Evolutionary conservation across 2,329 filamentous ascomycete species (phyloP).

Genomic region (Colletotrichum spinosum): DNA sequence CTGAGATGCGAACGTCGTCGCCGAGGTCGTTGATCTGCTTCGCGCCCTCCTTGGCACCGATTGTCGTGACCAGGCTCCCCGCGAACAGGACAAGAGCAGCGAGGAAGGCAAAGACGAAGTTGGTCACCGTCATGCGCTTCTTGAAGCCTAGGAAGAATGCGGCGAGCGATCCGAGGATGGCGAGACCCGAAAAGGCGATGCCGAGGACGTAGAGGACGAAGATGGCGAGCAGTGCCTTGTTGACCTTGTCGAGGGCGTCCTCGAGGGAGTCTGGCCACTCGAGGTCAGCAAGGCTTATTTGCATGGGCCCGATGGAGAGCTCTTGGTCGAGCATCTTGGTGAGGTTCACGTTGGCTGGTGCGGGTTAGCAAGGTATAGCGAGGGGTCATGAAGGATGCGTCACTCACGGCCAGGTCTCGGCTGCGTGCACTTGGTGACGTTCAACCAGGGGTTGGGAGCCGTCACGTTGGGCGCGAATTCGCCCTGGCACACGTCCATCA

Average conservation of each 20-base stretch:
- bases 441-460: slow-evolving; percentile 49
- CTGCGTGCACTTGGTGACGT: slow-evolving; percentile 58
- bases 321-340: slow-evolving; percentile 59
- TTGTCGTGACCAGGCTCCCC: slow-evolving; percentile 57
- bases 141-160: slow-evolving; percentile 48
- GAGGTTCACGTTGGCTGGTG: slow-evolving; percentile 57
- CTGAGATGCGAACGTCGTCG: slow-evolving; percentile 57
- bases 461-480: slow-evolving; percentile 58
- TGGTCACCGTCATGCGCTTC: slow-evolving; percentile 45
- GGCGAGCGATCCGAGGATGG: slow-evolving; percentile 53
- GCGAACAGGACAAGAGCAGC: slow-evolving; percentile 52
- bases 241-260: slow-evolving; percentile 61
- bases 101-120: slow-evolving; percentile 51
- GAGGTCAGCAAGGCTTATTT: slow-evolving; percentile 59
- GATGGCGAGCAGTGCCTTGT: slow-evolving; percentile 58
- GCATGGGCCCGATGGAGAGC: slow-evolving; percentile 56
- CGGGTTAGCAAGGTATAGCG: slow-evolving; percentile 8
- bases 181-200: slow-evolving; percentile 54
- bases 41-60: slow-evolving; percentile 54
- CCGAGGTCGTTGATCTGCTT: slow-evolving; percentile 56
- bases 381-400: neutral
- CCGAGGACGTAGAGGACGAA: slow-evolving; percentile 62
- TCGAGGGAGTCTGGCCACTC: slow-evolving; percentile 58
- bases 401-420: slow-evolving; percentile 53
- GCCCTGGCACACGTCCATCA: slow-evolving; percentile 61